These are phyloP conservation scores for Hevea brasiliensis DNA, from an alignment of 345 rosid genomes.

Conservation along the genomic window DNA sequence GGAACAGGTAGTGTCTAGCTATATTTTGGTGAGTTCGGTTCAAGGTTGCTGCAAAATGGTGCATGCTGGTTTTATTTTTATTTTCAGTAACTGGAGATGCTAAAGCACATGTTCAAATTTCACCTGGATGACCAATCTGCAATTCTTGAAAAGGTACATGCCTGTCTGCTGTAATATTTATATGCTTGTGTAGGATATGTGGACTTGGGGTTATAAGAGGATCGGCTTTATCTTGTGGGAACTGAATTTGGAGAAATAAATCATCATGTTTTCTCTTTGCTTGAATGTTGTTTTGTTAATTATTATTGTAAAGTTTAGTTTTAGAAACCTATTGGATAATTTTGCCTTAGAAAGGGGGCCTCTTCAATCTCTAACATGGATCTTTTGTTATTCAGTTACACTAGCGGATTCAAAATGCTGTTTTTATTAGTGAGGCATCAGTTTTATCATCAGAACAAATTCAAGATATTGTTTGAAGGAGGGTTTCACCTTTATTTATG, in stretches of 20 bases:
- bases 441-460: conserved; percentile 58
- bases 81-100: conserved; percentile 85
- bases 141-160: conserved; percentile 61
- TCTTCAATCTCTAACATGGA: not conserved
- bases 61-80: not conserved
- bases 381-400: conserved; percentile 47
- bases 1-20: conserved; percentile 45
- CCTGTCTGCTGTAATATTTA: not conserved
- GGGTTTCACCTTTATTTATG: conserved; percentile 59
- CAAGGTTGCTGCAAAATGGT: not conserved
- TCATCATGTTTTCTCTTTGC: not conserved
- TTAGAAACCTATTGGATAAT: not conserved
- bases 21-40: not conserved
- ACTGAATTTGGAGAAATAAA: not conserved
- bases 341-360: not conserved
- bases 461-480: conserved; percentile 60
- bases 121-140: conserved; percentile 69
- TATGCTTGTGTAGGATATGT: not conserved
- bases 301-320: not conserved
- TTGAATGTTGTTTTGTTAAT: not conserved
- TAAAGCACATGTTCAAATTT: conserved; percentile 65
- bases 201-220: not conserved
- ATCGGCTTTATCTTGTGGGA: not conserved
- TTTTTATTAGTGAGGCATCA: conserved; percentile 55
- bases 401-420: conserved; percentile 53